A percentile compares a stretch with the other conserved stretches of the same genome.
Conservation (phyloP, 2,329 filamentous ascomycete genomes). For the Clonostachys sp. region DNA sequence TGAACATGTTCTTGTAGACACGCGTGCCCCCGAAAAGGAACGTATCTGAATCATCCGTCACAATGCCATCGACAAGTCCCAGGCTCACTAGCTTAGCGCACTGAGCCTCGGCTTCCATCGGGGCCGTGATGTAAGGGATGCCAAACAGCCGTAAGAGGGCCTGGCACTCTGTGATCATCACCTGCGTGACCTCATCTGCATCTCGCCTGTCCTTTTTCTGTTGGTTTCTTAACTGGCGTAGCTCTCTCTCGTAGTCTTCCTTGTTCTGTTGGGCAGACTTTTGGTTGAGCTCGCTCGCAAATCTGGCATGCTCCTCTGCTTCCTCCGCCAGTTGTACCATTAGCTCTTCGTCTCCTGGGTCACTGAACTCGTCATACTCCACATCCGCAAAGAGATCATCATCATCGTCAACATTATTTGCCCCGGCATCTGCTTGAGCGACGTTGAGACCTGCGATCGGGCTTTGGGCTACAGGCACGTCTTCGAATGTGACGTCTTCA, state of each 20-base stretch:
- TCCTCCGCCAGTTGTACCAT: conserved; percentile 82
- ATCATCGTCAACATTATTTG: conserved; percentile 14
- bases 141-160: conserved; percentile 86
- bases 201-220: conserved; percentile 95
- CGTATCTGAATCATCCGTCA: conserved; percentile 94
- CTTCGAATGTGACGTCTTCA: conserved; percentile 21
- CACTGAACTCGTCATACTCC: conserved; percentile 72
- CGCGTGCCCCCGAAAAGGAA: conserved; percentile 95
- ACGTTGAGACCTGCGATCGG: not conserved
- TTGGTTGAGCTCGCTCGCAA: conserved; percentile 81
- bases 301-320: conserved; percentile 89
- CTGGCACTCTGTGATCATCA: conserved; percentile 95
- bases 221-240: conserved; percentile 83
- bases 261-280: conserved; percentile 65
- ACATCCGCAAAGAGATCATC: conserved; percentile 46
- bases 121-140: conserved; percentile 92
- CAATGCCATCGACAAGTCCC: conserved; percentile 91
- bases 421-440: not conserved
- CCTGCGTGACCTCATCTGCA: conserved; percentile 92
- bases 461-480: not conserved
- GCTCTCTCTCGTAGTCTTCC: conserved; percentile 79
- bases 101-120: conserved; percentile 98
- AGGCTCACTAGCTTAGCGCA: conserved; percentile 86
- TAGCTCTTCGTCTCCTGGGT: conserved; percentile 89
- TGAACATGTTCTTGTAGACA: conserved; percentile 99